Base-by-base conservation (phyloP, 1,139 yeast species). In the Entelexis sorbosivorans region DNA sequence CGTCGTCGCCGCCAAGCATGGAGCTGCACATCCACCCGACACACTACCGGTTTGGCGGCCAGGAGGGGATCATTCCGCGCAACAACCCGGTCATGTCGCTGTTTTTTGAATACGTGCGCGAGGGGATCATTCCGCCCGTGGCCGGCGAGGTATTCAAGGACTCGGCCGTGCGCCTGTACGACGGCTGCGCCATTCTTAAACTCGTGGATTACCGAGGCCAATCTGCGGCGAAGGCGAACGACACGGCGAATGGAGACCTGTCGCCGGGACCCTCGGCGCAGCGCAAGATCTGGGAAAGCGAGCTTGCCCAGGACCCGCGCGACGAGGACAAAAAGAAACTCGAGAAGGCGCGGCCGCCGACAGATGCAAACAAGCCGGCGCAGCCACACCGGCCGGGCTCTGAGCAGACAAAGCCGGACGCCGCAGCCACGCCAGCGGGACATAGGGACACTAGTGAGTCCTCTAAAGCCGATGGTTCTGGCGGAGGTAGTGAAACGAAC, bases 21-120 rank as follows among this genome's bases (percentile, higher is more conserved):
- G 93, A 82, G 56, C 79, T 91, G 59, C 96, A 91, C 62, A 87
- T 91, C 36, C 89, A 84, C 66, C 94, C 86, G 60, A 85, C 86
- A 48, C 95, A 89, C 66, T 91, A 80, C 64, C 75, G 93, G 56
- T 87, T 83, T 68, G 84, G 84, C 54, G 80, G 79, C 60, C 77
- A 73, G 56, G 94, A 93, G 48, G 81, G 85, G 45, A 78, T 85
- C 16, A 79, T 91, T 48, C 94, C 95, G 22, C 83, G 84, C 62
- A 76, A 76, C 60, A 83, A 86, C 53, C 84, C 88, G n/a, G 76
- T 85, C 67, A 77, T 86, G 52, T 83, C 82, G 62, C 58, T 54
- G 58, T 91, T 91, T 61, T 70, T 91, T 56, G 81, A 81, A 57
- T 85, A 81, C 63, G 84, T 89, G 10, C 80, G 89, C 17, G 70